Conservation (phyloP, 2,329 filamentous ascomycete species). For the Claviceps africana region DNA sequence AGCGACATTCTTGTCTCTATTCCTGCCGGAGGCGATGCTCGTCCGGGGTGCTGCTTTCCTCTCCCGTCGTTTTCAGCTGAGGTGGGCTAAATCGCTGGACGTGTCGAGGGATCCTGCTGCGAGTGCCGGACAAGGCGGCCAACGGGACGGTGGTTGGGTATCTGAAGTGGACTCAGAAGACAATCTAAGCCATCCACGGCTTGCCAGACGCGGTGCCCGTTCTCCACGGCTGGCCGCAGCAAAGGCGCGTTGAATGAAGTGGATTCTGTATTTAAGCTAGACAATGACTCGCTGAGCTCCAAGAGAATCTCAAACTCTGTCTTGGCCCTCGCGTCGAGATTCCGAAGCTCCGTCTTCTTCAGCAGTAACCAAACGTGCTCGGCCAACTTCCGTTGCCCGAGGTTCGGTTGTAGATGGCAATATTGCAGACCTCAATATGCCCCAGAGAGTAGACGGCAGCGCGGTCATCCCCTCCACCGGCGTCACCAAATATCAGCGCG, state of each 20-base stretch:
- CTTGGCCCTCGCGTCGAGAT: conserved; percentile 29
- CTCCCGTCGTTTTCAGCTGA: not conserved
- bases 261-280: conserved; percentile 66
- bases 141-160: not conserved
- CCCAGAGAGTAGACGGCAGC: conserved; percentile 68
- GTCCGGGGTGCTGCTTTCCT: not conserved
- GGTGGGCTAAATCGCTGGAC: too few relatives aligned
- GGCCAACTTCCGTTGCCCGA: conserved; percentile 49
- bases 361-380: conserved; percentile 52
- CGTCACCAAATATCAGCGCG: conserved; percentile 36
- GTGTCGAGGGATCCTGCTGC: too few relatives aligned
- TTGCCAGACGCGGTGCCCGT: conserved; percentile 53
- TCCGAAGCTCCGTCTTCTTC: conserved; percentile 26
- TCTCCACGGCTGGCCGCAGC: conserved; percentile 48
- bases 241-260: conserved; percentile 59
- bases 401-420: conserved; percentile 63
- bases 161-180: conserved; percentile 39
- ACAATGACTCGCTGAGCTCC: conserved; percentile 49
- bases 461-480: conserved; percentile 64
- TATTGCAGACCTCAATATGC: conserved; percentile 60
- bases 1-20: not conserved
- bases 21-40: not conserved
- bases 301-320: conserved; percentile 44
- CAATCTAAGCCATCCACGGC: conserved; percentile 64
- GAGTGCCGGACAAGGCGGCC: not conserved